A percentile compares a stretch with the other conserved stretches of the same genome.
Conservation (phyloP, 768 basidiomycete species). For the Pleurotus citrinopileatus region DNA sequence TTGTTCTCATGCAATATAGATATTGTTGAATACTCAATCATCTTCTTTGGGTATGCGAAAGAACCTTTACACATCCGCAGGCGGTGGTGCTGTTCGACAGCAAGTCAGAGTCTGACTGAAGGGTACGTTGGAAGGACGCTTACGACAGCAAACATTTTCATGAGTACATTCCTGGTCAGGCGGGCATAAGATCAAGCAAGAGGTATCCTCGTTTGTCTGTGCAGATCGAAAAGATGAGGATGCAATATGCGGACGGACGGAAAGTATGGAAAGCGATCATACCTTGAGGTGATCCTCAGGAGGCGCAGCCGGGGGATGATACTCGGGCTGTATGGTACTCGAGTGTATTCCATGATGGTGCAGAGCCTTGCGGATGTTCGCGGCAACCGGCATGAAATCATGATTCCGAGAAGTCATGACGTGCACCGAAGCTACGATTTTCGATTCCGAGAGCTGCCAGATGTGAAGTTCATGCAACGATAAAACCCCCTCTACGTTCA, state of each 20-base stretch:
- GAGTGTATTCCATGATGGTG: conserved; percentile 94
- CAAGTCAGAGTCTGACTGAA: not conserved
- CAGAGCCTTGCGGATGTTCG: conserved; percentile 77
- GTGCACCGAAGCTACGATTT: conserved; percentile 94
- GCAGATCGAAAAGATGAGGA: conserved; percentile 9
- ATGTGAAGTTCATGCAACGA: conserved; percentile 94
- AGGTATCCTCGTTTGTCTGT: conserved; percentile 50
- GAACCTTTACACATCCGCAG: conserved; percentile 13
- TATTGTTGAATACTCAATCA: no score
- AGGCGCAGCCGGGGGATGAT: conserved; percentile 36
- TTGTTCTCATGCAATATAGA: no score
- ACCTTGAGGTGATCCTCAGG: conserved; percentile 54
- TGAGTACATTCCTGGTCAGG: conserved; percentile 62
- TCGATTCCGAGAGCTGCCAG: conserved; percentile 96
- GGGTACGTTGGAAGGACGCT: conserved; percentile 26
- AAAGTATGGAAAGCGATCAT: not conserved
- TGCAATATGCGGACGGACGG: no score
- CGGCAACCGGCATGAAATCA: conserved; percentile 91
- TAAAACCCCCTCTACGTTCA: conserved; percentile 78
- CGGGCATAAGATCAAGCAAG: conserved; percentile 74
- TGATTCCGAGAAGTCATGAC: conserved; percentile 77
- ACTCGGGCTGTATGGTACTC: conserved; percentile 93
- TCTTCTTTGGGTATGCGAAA: not conserved
- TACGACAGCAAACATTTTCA: conserved; percentile 81
- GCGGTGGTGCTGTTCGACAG: conserved; percentile 12